These are phyloP conservation scores for Lactifluus echinatus DNA, from an alignment of 768 basidiomycete genomes.

Conservation along the genomic window DNA sequence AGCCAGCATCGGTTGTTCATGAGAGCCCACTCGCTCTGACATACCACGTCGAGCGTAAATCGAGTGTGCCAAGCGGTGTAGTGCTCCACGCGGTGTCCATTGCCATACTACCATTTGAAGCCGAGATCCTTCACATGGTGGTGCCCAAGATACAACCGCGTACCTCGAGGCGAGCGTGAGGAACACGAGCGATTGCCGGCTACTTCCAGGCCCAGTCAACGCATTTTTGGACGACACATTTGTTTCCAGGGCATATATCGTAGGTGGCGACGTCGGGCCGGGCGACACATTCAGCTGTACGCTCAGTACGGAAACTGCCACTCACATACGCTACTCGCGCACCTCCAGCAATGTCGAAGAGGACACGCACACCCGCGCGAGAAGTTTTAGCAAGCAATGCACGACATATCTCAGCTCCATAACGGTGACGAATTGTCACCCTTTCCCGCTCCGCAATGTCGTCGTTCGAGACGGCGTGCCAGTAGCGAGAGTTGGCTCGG, in stretches of 20 bases:
- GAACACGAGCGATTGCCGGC: slow-evolving; percentile 48
- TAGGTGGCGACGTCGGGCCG: slow-evolving; percentile 35
- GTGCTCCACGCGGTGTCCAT: slow-evolving; percentile 49
- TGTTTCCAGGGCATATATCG: slow-evolving; percentile 43
- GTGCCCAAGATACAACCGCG: slow-evolving; percentile 44
- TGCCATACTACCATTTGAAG: slow-evolving; percentile 41
- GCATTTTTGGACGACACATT: slow-evolving; percentile 51
- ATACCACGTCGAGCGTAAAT: slow-evolving; percentile 41
- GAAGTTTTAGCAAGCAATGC: slow-evolving; percentile 37
- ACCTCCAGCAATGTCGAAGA: slow-evolving; percentile 30
- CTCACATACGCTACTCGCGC: slow-evolving; percentile 34
- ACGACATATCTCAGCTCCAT: slow-evolving; percentile 35
- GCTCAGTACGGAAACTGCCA: slow-evolving; percentile 34
- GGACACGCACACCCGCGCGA: slow-evolving; percentile 13
- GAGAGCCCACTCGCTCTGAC: slow-evolving; percentile 47
- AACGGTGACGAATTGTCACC: slow-evolving; percentile 40
- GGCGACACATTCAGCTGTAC: slow-evolving; percentile 47
- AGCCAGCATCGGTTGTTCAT: slow-evolving; percentile 36
- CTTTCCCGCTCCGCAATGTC: slow-evolving; percentile 36
- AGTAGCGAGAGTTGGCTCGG: slow-evolving; percentile 20
- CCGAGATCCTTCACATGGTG: slow-evolving; percentile 38
- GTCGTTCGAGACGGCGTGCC: slow-evolving; percentile 41
- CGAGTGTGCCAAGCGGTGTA: slow-evolving; percentile 47
- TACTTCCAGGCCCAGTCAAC: slow-evolving; percentile 45
- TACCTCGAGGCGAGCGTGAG: slow-evolving; percentile 40